Percentiles rank a stretch among this genome's conserved stretches.
phyloP scores from a whole-genome alignment of 1,139 yeast species.

The Yamadazyma friedrichii region DNA sequence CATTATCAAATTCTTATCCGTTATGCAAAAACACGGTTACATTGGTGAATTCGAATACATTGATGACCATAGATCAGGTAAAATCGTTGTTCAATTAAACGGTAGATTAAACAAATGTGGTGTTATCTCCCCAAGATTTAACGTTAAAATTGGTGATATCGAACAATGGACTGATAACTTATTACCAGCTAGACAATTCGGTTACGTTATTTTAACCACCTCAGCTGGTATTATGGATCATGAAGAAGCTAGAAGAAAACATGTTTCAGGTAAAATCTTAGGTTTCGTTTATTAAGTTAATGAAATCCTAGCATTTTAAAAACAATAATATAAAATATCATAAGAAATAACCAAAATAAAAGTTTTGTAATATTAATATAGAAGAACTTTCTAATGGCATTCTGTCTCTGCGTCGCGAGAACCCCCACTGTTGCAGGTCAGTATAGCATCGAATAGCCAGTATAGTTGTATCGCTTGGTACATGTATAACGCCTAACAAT shows the following conservation, averaged over 20 bases:
- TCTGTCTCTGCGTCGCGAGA: conserved; percentile 4
- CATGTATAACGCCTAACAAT: too few species aligned
- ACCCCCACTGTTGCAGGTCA: conserved; percentile 9
- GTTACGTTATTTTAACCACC: conserved; percentile 91
- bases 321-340: not conserved
- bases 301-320: not conserved
- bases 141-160: conserved; percentile 84
- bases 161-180: conserved; percentile 97
- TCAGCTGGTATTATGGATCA: conserved; percentile 99
- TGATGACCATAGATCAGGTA: conserved; percentile 97
- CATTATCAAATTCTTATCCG: conserved; percentile 90
- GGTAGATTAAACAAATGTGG: conserved; percentile 98
- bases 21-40: conserved; percentile 91
- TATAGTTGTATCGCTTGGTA: too few species aligned
- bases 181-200: conserved; percentile 96
- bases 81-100: conserved; percentile 89
- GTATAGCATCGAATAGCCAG: too few species aligned
- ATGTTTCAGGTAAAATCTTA: conserved; percentile 93
- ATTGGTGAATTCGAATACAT: conserved; percentile 91
- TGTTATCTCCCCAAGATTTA: conserved; percentile 95
- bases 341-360: not conserved
- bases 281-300: conserved; percentile 78
- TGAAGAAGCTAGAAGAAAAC: conserved; percentile 99
- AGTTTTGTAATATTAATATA: not conserved
- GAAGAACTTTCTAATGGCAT: not conserved